phyloP scores from a whole-genome alignment of 805 yeast genomes.

The Myxozyma geophila region DNA sequence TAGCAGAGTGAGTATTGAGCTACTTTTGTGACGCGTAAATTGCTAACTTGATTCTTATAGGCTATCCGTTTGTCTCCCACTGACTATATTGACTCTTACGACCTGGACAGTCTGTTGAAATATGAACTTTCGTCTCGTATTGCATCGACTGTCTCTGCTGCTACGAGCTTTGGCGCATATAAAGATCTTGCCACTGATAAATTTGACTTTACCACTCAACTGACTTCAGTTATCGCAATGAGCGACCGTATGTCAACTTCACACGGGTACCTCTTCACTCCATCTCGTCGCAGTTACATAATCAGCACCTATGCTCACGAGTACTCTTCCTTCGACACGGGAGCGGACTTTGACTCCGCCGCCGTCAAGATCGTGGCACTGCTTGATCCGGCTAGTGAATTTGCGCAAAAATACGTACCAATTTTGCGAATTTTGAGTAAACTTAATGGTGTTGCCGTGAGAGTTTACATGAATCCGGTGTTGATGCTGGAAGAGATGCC shows the following conservation, averaged over 20 bases:
- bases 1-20: slow-evolving; percentile 18
- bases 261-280: slow-evolving; percentile 14
- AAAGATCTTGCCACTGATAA: not conserved
- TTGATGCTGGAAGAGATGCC: slow-evolving; percentile 49
- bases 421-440: slow-evolving; percentile 50
- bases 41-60: slow-evolving; percentile 5
- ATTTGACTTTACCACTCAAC: slow-evolving; percentile 22
- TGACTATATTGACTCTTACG: slow-evolving; percentile 14
- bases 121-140: slow-evolving; percentile 34
- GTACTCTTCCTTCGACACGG: slow-evolving; percentile 35
- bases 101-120: slow-evolving; percentile 38
- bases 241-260: slow-evolving; percentile 17
- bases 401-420: slow-evolving; percentile 65
- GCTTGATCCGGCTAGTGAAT: slow-evolving; percentile 73
- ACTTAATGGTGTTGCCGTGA: slow-evolving; percentile 57
- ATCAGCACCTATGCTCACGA: slow-evolving; percentile 13
- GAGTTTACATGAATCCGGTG: slow-evolving; percentile 64
- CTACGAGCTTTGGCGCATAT: slow-evolving; percentile 12
- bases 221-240: slow-evolving; percentile 13
- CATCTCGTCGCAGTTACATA: slow-evolving; percentile 11
- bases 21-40: not conserved
- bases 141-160: slow-evolving; percentile 25
- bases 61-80: slow-evolving; percentile 15
- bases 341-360: slow-evolving; percentile 41
- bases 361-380: slow-evolving; percentile 62